Evolutionary conservation across 169 alveolate species (phyloP).

Genomic region (Eimeria maxima): DNA sequence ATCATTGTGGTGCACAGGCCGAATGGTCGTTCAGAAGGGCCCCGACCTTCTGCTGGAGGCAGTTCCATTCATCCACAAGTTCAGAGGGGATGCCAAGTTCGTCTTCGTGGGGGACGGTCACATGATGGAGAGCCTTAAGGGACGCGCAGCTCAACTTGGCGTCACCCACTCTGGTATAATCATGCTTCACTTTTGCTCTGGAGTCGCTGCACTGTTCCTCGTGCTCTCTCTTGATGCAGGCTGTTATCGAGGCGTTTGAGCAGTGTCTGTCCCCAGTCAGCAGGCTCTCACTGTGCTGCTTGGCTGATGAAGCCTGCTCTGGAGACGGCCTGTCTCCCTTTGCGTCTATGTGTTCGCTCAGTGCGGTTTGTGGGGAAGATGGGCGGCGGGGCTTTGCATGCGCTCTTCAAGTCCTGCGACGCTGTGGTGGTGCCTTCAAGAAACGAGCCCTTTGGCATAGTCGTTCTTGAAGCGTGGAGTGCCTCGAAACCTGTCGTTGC

Average conservation of each 20-base stretch:
- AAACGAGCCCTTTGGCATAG: conserved; percentile 91
- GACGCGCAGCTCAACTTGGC: conserved; percentile 88
- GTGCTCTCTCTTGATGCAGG: neutral
- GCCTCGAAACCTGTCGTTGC: conserved; percentile 91
- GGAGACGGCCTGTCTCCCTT: neutral
- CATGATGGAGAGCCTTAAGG: conserved; percentile 87
- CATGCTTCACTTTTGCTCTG: neutral
- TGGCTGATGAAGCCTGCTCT: neutral
- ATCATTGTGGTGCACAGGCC: conserved; percentile 63
- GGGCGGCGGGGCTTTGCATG: conserved; percentile 82
- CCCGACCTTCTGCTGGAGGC: conserved; percentile 89
- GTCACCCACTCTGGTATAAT: conserved; percentile 77
- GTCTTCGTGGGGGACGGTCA: conserved; percentile 92
- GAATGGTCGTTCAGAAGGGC: conserved; percentile 91
- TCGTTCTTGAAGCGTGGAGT: conserved; percentile 90
- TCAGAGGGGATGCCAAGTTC: conserved; percentile 89
- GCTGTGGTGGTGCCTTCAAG: conserved; percentile 91
- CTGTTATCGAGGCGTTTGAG: neutral
- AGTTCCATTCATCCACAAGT: conserved; percentile 83
- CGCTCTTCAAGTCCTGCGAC: conserved; percentile 90
- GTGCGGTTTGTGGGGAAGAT: conserved; percentile 69
- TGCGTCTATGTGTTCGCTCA: neutral
- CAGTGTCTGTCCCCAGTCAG: neutral
- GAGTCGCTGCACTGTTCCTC: neutral
- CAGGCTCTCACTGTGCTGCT: neutral